Conservation (phyloP, 257 asterid genomes). For the Dorcoceras hygrometricum region DNA sequence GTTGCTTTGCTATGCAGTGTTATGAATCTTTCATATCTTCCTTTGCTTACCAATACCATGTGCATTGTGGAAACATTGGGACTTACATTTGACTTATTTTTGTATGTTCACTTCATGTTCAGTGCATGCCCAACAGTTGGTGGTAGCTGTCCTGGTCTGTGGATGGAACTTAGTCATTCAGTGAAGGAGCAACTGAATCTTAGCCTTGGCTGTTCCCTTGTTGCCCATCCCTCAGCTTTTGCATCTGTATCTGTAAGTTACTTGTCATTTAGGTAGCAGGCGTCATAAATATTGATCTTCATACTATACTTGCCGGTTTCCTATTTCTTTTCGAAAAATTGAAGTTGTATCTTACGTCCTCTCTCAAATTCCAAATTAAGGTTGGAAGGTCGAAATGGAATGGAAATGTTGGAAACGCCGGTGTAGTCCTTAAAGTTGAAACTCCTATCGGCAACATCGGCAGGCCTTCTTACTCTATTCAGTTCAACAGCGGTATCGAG, state of each 20-base stretch:
- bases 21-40: constrained; percentile 7
- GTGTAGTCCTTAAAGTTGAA: constrained; percentile 76
- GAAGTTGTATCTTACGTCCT: not conserved
- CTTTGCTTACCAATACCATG: not conserved
- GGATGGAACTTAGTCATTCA: constrained; percentile 78
- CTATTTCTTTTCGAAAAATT: not conserved
- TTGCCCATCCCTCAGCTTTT: constrained; percentile 69
- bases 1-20: not conserved
- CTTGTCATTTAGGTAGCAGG: not conserved
- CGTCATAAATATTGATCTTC: not conserved
- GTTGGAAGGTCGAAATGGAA: constrained; percentile 97
- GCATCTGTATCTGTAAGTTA: constrained; percentile 80
- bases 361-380: constrained; percentile 34
- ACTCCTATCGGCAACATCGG: constrained; percentile 68
- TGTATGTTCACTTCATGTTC: constrained; percentile 4
- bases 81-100: constrained; percentile 4
- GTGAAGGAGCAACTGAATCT: constrained; percentile 79
- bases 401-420: constrained; percentile 83
- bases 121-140: constrained; percentile 89
- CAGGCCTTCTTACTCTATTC: constrained; percentile 75
- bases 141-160: constrained; percentile 81
- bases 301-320: not conserved
- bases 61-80: constrained; percentile 6
- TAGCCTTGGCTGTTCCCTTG: constrained; percentile 71
- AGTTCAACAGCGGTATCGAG: constrained; percentile 86